Base-by-base conservation (phyloP, 1,284 basidiomycete species). In the Cutaneotrichosporon arboriforme region DNA sequence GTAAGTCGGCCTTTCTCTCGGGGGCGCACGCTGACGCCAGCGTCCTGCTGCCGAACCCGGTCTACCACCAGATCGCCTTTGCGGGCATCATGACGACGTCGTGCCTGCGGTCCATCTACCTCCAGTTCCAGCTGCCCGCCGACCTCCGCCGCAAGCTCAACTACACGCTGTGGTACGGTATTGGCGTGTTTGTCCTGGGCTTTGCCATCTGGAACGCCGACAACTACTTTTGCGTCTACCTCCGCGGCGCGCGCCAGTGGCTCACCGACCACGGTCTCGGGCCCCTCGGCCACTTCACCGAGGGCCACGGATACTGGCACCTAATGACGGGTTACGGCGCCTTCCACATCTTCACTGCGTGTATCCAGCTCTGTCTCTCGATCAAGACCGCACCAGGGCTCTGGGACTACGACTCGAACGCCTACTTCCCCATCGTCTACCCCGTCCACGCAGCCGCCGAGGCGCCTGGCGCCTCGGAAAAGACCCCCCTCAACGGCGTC, bases 141-240 rank as follows among this genome's bases (percentile, higher is more conserved):
- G 51, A 52, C 14, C 56, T 55, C 14, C 59, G 66, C 12, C 38
- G 35, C n/a, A 61, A 64, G 37, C 59, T 73, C 35, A 59, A 51
- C 17, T 54, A 57, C 15, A 62, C 68, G 3, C 60, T 74, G 47
- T 49, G 54, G 3, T 54, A 38, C 21, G 75, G 76, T 9, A 49
- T 71, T 3, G 51, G 52, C 8, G 62, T 70, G 22, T 80, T 76
- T 43, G 59, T 68, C 12, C 36, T 65, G 0, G 80, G 77, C 2
- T 80, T 80, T 54, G 65, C 59, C 2, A 72, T 80, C 39, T 80
- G 79, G 79, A 80, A 80, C 65, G 50, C 79, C 12, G 80, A 80
- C 63, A 80, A 80, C 63, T 66, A 79, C 54, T 79, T 75, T 46
- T 80, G 78, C 61, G 58, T 59, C 21, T 44, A 61, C 15, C 59